Conservation (phyloP, 352 stramenopile species). For the Phytophthora multivora region DNA sequence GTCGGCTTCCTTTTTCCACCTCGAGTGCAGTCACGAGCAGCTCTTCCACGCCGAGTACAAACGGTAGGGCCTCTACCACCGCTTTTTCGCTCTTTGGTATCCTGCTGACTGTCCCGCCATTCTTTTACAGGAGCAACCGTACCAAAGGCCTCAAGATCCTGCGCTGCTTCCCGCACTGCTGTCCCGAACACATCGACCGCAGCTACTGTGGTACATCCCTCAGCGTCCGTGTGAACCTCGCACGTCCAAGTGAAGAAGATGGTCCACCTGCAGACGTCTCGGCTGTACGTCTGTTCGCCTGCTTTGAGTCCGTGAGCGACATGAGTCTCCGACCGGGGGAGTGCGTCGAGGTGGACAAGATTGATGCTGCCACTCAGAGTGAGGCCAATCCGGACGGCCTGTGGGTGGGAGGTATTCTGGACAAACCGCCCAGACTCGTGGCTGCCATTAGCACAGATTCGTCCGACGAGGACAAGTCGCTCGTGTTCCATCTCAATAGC, state of each 20-base stretch:
- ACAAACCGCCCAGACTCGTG: conserved; percentile 41
- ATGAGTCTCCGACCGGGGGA: conserved; percentile 45
- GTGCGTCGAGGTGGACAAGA: conserved; percentile 43
- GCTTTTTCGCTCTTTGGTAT: too few species aligned
- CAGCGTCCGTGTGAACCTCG: conserved; percentile 29
- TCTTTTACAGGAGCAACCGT: conserved; percentile 51
- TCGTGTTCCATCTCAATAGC: conserved; percentile 59
- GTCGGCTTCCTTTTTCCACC: conserved; percentile 44
- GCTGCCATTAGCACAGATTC: conserved; percentile 6
- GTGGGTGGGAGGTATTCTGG: conserved; percentile 54
- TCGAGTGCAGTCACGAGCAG: conserved; percentile 63
- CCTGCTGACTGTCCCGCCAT: too few species aligned
- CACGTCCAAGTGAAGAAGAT: neutral
- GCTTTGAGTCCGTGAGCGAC: conserved; percentile 40
- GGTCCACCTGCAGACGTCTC: conserved; percentile 1
- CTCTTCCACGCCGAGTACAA: conserved; percentile 77
- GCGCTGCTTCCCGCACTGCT: conserved; percentile 73
- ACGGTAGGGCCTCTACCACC: conserved; percentile 27
- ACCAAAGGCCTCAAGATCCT: conserved; percentile 78
- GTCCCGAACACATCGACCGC: conserved; percentile 64
- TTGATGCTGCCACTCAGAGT: conserved; percentile 39
- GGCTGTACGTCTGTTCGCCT: conserved; percentile 24
- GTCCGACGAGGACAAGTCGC: conserved; percentile 22
- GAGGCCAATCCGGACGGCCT: conserved; percentile 58
- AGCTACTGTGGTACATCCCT: conserved; percentile 74